Evolutionary conservation across 257 asterid genomes (phyloP), one percentile per base, ranked within the genome.

Genomic region (Knoxia roxburghii): DNA sequence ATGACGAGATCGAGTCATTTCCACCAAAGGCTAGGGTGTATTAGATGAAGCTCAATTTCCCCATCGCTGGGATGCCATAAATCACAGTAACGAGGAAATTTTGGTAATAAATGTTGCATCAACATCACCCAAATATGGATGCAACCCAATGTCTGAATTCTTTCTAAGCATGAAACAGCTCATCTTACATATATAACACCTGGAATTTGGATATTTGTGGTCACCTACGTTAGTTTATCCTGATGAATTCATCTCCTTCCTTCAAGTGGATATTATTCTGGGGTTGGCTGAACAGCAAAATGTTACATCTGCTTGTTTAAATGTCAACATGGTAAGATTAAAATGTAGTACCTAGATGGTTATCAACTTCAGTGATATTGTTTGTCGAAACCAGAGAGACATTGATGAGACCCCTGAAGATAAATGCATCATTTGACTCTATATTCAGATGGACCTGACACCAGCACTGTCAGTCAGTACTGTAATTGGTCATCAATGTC

Each of bases 11-110:
- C 1, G 96, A 90, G 73, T 3, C 96, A 23, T 84, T 90, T 82
- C 97, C 97, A 18, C 97, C 97, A 17, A 88, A 83, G 76, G 97
- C 95, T 55, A 88, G 97, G 49, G 97, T 90, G 61, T 90, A 88
- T 78, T 90, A 78, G 66, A 54, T 58, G 64, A 63, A 62, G 13
- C 56, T 39, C 74, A 17, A 54, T 64, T 37, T 48, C 63, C 69
- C 21, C 5, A 2, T 15, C 17, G 1, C 35, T 48, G 76, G 78
- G 75, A 65, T 71, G 73, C 68, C 53, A 77, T 67, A 58, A 77
- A 63, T 72, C 64, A 43, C 71, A 73, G 48, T 57, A 75, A 59
- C 62, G 68, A 64, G 30, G 52, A 71, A 49, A 55, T 67, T 78
- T 73, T 74, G 75, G 55, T 61, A 85, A 83, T 85, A 77, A 81